Evolutionary conservation across 2,329 filamentous ascomycete species (phyloP).

Genomic region (Paramyrothecium roridum): DNA sequence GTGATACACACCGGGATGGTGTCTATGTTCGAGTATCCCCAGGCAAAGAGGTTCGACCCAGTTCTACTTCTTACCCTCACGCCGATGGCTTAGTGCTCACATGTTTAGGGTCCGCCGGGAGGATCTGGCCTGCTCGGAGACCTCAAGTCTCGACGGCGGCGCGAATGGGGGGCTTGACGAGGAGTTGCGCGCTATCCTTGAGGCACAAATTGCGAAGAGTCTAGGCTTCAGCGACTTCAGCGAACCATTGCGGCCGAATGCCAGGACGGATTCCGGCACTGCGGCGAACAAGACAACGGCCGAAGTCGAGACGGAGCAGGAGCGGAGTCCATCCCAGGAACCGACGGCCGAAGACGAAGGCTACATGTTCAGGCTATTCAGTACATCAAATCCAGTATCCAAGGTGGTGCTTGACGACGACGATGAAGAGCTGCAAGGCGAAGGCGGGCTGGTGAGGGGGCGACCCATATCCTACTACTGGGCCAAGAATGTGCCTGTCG

Average conservation of each 20-base stretch:
- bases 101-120: conserved; percentile 49
- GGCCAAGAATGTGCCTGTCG: conserved; percentile 30
- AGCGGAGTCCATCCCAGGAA: not conserved
- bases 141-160: conserved; percentile 16
- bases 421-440: conserved; percentile 26
- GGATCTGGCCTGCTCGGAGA: conserved; percentile 42
- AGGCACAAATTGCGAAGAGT: conserved; percentile 44
- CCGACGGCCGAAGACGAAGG: conserved; percentile 18
- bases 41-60: conserved; percentile 26
- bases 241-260: conserved; percentile 1
- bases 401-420: conserved; percentile 50
- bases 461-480: conserved; percentile 49
- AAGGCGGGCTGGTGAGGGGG: conserved; percentile 29
- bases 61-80: not conserved
- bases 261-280: not conserved
- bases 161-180: conserved; percentile 29
- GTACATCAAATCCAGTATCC: conserved; percentile 36
- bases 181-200: conserved; percentile 40
- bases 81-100: not conserved
- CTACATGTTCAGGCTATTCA: conserved; percentile 59
- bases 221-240: conserved; percentile 34
- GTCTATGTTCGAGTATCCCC: conserved; percentile 24
- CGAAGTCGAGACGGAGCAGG: conserved; percentile 5
- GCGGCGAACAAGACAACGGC: conserved; percentile 2
- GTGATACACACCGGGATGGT: not conserved